Evolutionary conservation across 768 basidiomycete species (phyloP).

Genomic region (Pisolithus orientalis): DNA sequence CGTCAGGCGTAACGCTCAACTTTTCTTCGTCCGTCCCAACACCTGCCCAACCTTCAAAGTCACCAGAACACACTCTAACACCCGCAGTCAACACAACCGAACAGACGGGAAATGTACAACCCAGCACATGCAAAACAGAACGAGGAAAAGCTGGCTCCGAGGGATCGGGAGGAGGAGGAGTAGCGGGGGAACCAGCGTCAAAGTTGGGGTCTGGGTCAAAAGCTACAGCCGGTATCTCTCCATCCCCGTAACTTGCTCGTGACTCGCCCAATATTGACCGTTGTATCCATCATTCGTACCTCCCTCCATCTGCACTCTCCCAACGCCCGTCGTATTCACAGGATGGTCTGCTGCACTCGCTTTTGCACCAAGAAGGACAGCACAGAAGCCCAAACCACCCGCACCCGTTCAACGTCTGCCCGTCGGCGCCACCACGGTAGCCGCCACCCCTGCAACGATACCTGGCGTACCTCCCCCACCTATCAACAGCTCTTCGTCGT

Average conservation of each 20-base stretch:
- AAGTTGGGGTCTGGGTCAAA: conserved; percentile 33
- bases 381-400: conserved; percentile 52
- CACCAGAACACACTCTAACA: conserved; percentile 12
- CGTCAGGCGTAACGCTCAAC: conserved; percentile 52
- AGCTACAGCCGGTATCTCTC: conserved; percentile 51
- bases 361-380: conserved; percentile 71
- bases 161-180: conserved; percentile 25
- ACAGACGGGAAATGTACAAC: conserved; percentile 12
- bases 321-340: conserved; percentile 25
- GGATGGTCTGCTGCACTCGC: conserved; percentile 89
- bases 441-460: conserved; percentile 19
- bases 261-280: conserved; percentile 33
- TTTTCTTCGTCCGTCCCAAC: conserved; percentile 34
- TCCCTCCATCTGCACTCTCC: conserved; percentile 1
- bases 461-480: conserved; percentile 22
- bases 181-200: conserved; percentile 44
- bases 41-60: conserved; percentile 13
- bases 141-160: conserved; percentile 18
- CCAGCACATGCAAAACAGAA: conserved; percentile 20
- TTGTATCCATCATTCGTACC: conserved; percentile 22
- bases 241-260: conserved; percentile 35
- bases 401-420: conserved; percentile 21
- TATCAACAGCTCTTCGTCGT: conserved; percentile 23
- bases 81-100: neutral
- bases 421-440: conserved; percentile 52